Evolutionary conservation across 169 alveolate species (phyloP).

Genomic region (Cystoisospora suis): DNA sequence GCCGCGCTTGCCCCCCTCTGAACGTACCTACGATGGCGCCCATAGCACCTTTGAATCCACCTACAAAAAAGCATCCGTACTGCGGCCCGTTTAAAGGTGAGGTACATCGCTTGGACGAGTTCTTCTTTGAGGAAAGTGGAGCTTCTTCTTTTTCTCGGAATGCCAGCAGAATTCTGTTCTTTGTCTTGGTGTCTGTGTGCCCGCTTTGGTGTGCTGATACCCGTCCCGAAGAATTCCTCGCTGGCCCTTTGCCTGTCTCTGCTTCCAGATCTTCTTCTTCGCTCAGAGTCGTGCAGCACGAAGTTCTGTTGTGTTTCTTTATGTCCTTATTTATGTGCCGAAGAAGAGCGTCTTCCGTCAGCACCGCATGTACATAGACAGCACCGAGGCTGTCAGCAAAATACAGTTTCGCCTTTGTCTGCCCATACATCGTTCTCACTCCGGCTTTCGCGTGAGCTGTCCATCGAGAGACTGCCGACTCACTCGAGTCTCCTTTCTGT

Average conservation of each 20-base stretch:
- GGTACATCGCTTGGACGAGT: conserved; percentile 34
- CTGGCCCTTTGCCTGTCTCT: not conserved
- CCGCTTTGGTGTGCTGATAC: too few relatives aligned
- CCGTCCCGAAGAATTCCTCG: too few relatives aligned
- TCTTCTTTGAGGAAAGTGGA: conserved; percentile 35
- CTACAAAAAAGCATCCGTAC: conserved; percentile 13
- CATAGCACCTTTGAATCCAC: conserved; percentile 57
- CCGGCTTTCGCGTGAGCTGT: not conserved
- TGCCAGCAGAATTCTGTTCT: conserved; percentile 30
- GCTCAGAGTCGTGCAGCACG: conserved; percentile 23
- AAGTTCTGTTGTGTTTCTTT: conserved; percentile 11
- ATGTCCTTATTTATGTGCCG: conserved; percentile 1
- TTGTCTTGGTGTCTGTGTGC: too few relatives aligned
- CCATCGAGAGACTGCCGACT: not conserved
- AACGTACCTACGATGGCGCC: conserved; percentile 60
- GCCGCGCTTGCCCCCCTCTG: too few relatives aligned
- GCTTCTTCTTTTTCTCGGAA: conserved; percentile 23
- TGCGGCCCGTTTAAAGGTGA: conserved; percentile 49
- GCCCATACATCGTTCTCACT: not conserved
- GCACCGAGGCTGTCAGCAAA: conserved; percentile 54
- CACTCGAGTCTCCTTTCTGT: not conserved
- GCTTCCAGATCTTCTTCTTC: conserved; percentile 11
- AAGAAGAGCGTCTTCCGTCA: conserved; percentile 46
- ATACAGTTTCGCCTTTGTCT: not conserved
- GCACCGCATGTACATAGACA: conserved; percentile 48